Evolutionary conservation across 2,329 filamentous ascomycete species (phyloP).

Genomic region (Monosporascus sp.): DNA sequence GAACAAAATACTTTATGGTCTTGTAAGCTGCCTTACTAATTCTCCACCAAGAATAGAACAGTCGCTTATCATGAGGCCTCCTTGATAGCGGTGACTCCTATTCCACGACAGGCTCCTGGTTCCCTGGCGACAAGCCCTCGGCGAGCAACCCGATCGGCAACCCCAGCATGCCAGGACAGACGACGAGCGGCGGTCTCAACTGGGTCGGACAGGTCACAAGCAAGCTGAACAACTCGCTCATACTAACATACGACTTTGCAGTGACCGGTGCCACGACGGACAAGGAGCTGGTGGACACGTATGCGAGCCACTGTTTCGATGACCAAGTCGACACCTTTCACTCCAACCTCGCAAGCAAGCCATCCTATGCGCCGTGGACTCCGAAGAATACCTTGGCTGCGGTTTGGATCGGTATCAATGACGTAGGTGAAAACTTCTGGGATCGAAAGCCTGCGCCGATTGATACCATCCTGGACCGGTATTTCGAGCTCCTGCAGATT

Average conservation of each 20-base stretch:
- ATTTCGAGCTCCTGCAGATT: slow-evolving; percentile 11
- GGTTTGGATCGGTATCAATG: slow-evolving; percentile 26
- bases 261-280: slow-evolving; percentile 38
- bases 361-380: slow-evolving; percentile 6
- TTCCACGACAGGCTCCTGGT: slow-evolving; percentile 46
- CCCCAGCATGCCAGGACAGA: slow-evolving; percentile 37
- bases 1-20: slow-evolving; percentile 10
- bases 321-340: slow-evolving; percentile 19
- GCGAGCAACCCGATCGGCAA: slow-evolving; percentile 49
- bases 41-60: neutral
- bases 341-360: slow-evolving; percentile 7
- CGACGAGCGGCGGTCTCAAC: slow-evolving; percentile 32
- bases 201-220: slow-evolving; percentile 35
- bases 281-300: slow-evolving; percentile 31
- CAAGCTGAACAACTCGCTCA: slow-evolving; percentile 27
- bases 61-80: slow-evolving; percentile 22
- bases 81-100: slow-evolving; percentile 41
- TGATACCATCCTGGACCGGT: slow-evolving; percentile 8
- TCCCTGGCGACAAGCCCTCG: slow-evolving; percentile 38
- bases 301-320: slow-evolving; percentile 18
- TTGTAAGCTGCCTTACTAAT: slow-evolving; percentile 5
- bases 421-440: slow-evolving; percentile 26
- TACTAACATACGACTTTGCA: slow-evolving; percentile 38
- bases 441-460: slow-evolving; percentile 15
- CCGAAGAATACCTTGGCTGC: slow-evolving; percentile 15